phyloP scores from a whole-genome alignment of 2,329 filamentous ascomycete genomes.

The Ophiostoma quercus region DNA sequence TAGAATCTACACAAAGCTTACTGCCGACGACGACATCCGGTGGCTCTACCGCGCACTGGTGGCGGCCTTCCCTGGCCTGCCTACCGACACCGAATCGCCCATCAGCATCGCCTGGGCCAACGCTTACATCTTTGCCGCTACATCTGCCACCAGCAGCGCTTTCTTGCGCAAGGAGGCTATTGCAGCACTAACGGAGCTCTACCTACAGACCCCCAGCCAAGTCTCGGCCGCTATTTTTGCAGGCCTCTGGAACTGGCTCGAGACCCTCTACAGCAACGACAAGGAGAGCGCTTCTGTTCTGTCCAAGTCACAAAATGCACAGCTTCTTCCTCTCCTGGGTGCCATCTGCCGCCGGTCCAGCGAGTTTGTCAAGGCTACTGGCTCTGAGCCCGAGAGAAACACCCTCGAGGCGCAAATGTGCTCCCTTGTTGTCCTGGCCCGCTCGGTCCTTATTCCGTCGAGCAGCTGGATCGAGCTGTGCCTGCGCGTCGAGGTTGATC shows the following conservation, averaged over 20 bases:
- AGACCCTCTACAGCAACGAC: slow-evolving; percentile 60
- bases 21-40: slow-evolving; percentile 65
- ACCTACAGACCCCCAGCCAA: slow-evolving; percentile 52
- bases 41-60: slow-evolving; percentile 72
- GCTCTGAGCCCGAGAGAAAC: slow-evolving; percentile 42
- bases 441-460: slow-evolving; percentile 69
- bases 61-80: slow-evolving; percentile 52
- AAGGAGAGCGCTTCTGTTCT: slow-evolving; percentile 69
- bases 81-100: slow-evolving; percentile 41
- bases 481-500: slow-evolving; percentile 73
- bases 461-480: slow-evolving; percentile 87
- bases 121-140: slow-evolving; percentile 73
- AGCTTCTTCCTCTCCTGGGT: slow-evolving; percentile 57
- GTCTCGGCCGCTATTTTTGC: slow-evolving; percentile 61
- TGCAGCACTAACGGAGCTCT: slow-evolving; percentile 58
- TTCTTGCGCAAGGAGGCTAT: slow-evolving; percentile 59
- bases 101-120: slow-evolving; percentile 73
- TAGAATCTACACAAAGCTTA: slow-evolving; percentile 76
- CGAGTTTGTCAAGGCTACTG: slow-evolving; percentile 41
- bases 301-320: slow-evolving; percentile 58
- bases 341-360: slow-evolving; percentile 58
- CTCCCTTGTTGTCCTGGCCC: slow-evolving; percentile 70
- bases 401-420: slow-evolving; percentile 66
- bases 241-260: slow-evolving; percentile 77
- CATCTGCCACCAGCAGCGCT: slow-evolving; percentile 56